Evolutionary conservation across 2,329 filamentous ascomycete species (phyloP).

Genomic region (Coniochaeta sp.): DNA sequence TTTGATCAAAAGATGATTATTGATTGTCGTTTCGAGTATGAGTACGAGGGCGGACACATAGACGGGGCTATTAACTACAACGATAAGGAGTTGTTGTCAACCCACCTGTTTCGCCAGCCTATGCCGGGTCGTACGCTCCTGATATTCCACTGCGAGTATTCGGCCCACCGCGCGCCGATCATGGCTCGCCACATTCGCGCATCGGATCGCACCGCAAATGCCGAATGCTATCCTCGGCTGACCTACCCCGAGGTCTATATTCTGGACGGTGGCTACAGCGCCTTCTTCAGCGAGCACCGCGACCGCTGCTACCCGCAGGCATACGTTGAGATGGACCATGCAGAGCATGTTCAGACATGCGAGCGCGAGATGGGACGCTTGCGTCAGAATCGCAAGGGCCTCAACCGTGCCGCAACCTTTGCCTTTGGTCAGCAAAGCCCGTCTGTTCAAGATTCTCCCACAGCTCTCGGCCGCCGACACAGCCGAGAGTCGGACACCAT

Average conservation of each 20-base stretch:
- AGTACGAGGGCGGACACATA: slow-evolving; percentile 95
- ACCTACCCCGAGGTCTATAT: slow-evolving; percentile 98
- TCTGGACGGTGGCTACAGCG: slow-evolving; percentile 90
- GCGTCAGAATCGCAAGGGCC: slow-evolving; percentile 74
- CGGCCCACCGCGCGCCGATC: slow-evolving; percentile 87
- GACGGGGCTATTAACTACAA: slow-evolving; percentile 92
- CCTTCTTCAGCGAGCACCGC: slow-evolving; percentile 76
- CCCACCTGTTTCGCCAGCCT: slow-evolving; percentile 65
- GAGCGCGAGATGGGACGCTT: slow-evolving; percentile 92
- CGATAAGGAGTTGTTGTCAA: slow-evolving; percentile 81
- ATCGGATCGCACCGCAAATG: slow-evolving; percentile 79
- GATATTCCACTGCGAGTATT: slow-evolving; percentile 98
- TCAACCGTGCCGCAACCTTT: slow-evolving; percentile 86
- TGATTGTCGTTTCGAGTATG: slow-evolving; percentile 97
- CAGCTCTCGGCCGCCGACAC: slow-evolving; percentile 37
- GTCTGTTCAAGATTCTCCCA: slow-evolving; percentile 53
- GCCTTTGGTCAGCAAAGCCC: slow-evolving; percentile 73
- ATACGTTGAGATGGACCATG: slow-evolving; percentile 93
- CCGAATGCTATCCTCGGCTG: slow-evolving; percentile 76
- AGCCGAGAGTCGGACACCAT: slow-evolving; percentile 32
- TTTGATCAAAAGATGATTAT: slow-evolving; percentile 83
- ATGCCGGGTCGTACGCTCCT: slow-evolving; percentile 69
- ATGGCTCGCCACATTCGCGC: slow-evolving; percentile 93
- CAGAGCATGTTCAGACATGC: slow-evolving; percentile 86
- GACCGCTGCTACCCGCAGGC: slow-evolving; percentile 85